Base-by-base conservation (phyloP, 108 stramenopile genomes). In the Conticribra weissflogii region DNA sequence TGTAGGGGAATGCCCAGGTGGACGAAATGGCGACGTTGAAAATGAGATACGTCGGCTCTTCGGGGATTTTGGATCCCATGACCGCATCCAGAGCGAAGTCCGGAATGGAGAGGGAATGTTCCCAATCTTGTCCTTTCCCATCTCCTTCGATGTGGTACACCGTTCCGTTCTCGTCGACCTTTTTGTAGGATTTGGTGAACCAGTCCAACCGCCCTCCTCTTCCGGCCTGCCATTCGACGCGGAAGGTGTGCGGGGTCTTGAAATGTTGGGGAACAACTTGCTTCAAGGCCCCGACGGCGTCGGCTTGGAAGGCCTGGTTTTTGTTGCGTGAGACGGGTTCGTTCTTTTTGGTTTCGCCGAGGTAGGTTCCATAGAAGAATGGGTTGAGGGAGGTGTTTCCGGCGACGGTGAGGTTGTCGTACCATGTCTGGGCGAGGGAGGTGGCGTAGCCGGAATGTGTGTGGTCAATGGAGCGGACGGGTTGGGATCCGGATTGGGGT, bases 1-100 rank as follows among this genome's bases (percentile, higher is more conserved):
- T 77, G 51, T 80, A 89, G 4, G 98, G 98, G 69, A 98, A 98
- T 19, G 96, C 98, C 98, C 98, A 98, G 18, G 91, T 97, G 0
- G 80, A 88, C 7, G 91, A 94, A 36, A 98, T 81, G 3, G 97
- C 98, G 14, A 90, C 93, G 71, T 98, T 98, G 47, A 98, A 78
- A 48, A 98, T 85, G 27, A 98, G 63, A 66, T 96, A 97, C 25
- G 81, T 82, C 3, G 98, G 98, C 72, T 98, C 98, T 54, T 87
- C 83, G 3, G 98, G 96, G 60, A 98, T 93, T 63, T 96, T 91
- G 29, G 94, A 81, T 48, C 95, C 95, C 84, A 86, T 92, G 15
- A 86, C 68, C 29, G 74, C 33, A 19, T 76, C 76, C 34, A 96
- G 59, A 3, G 86, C 72, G 24, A 73, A 66, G 50, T 87, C 94